Conservation (phyloP, 148 eudicot species). For the Vaccinium corymbosum region DNA sequence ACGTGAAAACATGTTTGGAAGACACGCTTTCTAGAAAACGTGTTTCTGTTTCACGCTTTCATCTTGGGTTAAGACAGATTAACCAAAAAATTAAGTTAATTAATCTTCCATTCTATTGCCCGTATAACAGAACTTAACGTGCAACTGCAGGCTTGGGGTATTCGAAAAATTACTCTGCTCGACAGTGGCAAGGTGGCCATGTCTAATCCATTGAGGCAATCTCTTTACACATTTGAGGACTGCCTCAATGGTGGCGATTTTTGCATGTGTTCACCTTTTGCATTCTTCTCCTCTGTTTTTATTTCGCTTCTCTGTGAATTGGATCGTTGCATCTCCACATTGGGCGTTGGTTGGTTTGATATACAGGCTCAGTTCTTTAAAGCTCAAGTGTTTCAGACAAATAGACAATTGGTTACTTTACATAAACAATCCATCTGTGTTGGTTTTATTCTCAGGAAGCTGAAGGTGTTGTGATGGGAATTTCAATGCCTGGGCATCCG, state of each 20-base stretch:
- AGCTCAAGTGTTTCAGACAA: neutral
- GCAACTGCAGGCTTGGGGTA: constrained; percentile 85
- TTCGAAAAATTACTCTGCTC: constrained; percentile 74
- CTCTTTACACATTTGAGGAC: constrained; percentile 78
- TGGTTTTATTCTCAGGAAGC: constrained; percentile 53
- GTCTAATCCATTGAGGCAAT: constrained; percentile 95
- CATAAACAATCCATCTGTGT: neutral
- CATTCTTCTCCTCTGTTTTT: neutral
- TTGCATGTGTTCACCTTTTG: neutral
- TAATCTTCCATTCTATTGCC: neutral
- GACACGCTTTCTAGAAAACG: too few relatives aligned
- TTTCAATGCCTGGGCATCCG: constrained; percentile 98
- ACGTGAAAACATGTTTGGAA: too few relatives aligned
- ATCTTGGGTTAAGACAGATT: too few relatives aligned
- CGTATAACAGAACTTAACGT: neutral
- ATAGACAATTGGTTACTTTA: neutral
- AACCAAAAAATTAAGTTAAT: too few relatives aligned
- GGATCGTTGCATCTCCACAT: neutral
- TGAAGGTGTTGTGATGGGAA: constrained; percentile 82
- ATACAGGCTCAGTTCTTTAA: neutral
- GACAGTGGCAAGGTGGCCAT: constrained; percentile 91
- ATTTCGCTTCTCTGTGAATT: neutral
- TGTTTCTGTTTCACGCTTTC: too few relatives aligned
- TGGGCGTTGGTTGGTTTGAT: neutral
- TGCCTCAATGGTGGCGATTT: constrained; percentile 82